Evolutionary conservation across 192 early-diverging fungal genomes (phyloP), one percentile per base, ranked within the genome.

Genomic region (Chytriomyces sp.): DNA sequence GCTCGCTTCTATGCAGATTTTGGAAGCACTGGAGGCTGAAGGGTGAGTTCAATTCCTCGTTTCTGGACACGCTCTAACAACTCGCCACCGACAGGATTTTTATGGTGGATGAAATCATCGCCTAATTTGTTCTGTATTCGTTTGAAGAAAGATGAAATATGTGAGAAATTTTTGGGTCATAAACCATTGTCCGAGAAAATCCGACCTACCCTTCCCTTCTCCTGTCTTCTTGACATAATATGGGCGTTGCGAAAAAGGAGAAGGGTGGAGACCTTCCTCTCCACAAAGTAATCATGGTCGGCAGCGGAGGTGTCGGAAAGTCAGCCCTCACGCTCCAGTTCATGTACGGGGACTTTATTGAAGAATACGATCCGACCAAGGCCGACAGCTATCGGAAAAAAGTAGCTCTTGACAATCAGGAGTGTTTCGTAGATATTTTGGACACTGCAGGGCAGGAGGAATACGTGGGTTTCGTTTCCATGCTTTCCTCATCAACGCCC

Each of bases 291-390:
- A 94, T 94, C 71, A 93, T 94, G 93, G 93, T 95, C 34, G 93
- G 93, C 31, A 89, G 89, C 26, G 93, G 93, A 65, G 93, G 93
- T 67, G 93, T 95, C 14, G 93, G 93, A 40, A 95, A 95, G 77
- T 93, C 91, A 3, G 93, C 93, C 12, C 75, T 95, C 37, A 94
- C 93, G 0, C 81, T 95, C 32, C 91, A 94, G 78, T 94, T 90
- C 83, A 86, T 93, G 92, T 94, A 94, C 61, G 93, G 93, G 62
- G 93, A 95, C 83, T 95, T 95, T 82, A 90, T 93, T 59, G 93
- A 95, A 80, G 93, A 95, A 75, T 95, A 95, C 80, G 93, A 95
- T 75, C 93, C 93, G 30, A 95, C 93, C 40, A 95, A 94, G 73
- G 93, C 93, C 53, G 93, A 95, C 76, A 91, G 89, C 34, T 95